Evolutionary conservation across 257 asterid genomes (phyloP).

Genomic region (Parsonsia alboflavescens): DNA sequence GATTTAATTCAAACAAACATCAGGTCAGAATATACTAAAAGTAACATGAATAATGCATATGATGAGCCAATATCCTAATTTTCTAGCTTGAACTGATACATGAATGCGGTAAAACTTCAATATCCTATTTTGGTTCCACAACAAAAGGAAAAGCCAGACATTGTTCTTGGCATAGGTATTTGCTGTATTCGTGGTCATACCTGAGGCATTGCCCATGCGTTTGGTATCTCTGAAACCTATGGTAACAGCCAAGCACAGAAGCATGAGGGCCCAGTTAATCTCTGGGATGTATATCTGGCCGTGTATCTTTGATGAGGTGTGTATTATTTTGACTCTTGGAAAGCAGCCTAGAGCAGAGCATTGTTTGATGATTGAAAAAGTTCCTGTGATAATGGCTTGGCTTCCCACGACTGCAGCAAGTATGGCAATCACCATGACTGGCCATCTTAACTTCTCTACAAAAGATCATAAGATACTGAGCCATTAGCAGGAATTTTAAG

Average conservation of each 20-base stretch:
- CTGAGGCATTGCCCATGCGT: conserved; percentile 88
- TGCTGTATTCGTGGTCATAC: conserved; percentile 27
- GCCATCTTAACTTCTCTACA: conserved; percentile 62
- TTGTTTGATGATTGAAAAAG: conserved; percentile 86
- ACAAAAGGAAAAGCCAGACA: background rate
- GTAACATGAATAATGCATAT: background rate
- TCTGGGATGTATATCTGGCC: conserved; percentile 97
- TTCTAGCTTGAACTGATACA: background rate
- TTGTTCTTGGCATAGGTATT: background rate
- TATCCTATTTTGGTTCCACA: background rate
- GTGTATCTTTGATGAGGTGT: conserved; percentile 78
- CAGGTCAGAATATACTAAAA: background rate
- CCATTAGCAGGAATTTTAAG: background rate
- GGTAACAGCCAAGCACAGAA: conserved; percentile 83
- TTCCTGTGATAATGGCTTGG: conserved; percentile 92
- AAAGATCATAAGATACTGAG: background rate
- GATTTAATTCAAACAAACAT: conserved; percentile 10
- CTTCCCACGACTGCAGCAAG: conserved; percentile 97
- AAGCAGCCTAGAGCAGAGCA: conserved; percentile 91
- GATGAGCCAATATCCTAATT: background rate
- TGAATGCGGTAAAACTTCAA: background rate
- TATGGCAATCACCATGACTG: conserved; percentile 81
- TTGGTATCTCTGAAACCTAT: conserved; percentile 88
- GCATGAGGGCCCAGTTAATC: conserved; percentile 80
- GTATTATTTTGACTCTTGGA: conserved; percentile 73